phyloP scores from a whole-genome alignment of 202 grass and related monocot species.

The Schoenoplectus triqueter region DNA sequence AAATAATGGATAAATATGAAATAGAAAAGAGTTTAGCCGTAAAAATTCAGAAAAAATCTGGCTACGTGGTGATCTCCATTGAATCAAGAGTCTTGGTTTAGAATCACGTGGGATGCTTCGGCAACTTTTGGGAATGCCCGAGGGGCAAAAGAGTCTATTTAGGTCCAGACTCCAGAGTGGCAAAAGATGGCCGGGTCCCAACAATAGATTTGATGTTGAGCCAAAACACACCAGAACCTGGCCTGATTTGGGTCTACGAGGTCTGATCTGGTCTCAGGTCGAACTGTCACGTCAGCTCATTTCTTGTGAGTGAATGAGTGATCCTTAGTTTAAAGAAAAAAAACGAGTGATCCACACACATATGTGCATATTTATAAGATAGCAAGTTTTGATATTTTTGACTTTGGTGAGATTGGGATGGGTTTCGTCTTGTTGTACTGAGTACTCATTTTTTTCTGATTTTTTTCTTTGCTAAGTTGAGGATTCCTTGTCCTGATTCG shows the following conservation, averaged over 20 bases:
- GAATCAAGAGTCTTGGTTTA: neutral
- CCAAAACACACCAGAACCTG: conserved; percentile 27
- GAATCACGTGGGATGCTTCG: neutral
- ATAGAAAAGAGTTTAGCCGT: no score
- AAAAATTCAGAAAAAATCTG: no score
- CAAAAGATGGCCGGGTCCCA: neutral
- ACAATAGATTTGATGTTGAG: neutral
- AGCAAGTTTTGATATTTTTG: neutral
- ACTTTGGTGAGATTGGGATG: neutral
- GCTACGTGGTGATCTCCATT: no score
- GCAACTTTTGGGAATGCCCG: neutral
- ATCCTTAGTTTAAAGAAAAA: no score
- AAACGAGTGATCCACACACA: neutral
- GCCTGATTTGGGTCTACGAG: conserved; percentile 35
- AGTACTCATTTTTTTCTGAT: no score
- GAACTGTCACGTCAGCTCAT: conserved; percentile 30
- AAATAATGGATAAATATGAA: no score
- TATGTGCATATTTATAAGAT: neutral
- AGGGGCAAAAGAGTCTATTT: neutral
- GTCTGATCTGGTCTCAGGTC: neutral
- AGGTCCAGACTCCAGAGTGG: neutral
- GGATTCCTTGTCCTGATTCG: neutral
- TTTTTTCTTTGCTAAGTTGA: neutral
- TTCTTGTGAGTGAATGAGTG: neutral
- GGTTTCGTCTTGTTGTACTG: neutral